These are phyloP conservation scores for Colletotrichum navitas DNA, from an alignment of 2,329 filamentous ascomycete genomes.

Conservation along the genomic window DNA sequence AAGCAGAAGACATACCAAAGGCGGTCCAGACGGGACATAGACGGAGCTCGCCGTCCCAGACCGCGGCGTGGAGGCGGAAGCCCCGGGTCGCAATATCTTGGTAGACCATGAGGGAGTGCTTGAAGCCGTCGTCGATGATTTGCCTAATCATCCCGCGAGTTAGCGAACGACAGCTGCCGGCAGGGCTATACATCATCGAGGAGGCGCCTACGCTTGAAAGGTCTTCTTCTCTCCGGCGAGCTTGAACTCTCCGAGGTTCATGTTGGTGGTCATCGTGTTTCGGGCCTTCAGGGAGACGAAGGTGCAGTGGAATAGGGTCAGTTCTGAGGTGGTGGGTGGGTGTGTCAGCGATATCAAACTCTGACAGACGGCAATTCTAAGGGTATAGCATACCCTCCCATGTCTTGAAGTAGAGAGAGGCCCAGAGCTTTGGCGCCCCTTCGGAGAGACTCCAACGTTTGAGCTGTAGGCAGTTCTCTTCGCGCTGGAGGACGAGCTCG, in stretches of 20 bases:
- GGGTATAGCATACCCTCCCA: constrained; percentile 67
- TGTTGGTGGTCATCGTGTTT: constrained; percentile 58
- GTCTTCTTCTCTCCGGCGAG: constrained; percentile 63
- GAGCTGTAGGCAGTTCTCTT: constrained; percentile 62
- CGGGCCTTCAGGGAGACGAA: constrained; percentile 69
- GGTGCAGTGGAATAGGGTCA: constrained; percentile 70
- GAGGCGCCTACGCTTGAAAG: constrained; percentile 67
- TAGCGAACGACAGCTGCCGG: neutral
- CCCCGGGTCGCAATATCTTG: constrained; percentile 62
- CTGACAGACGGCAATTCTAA: neutral
- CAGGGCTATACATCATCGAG: neutral
- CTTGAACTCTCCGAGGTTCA: constrained; percentile 61
- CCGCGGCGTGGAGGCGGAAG: constrained; percentile 67
- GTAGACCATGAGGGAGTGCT: constrained; percentile 67
- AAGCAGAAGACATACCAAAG: constrained; percentile 60
- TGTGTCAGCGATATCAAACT: constrained; percentile 41
- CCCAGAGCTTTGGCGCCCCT: constrained; percentile 64
- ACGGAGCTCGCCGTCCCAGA: constrained; percentile 66
- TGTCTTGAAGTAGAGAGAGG: constrained; percentile 66
- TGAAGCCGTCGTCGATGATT: constrained; percentile 67
- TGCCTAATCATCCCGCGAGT: constrained; percentile 53
- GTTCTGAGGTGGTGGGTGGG: constrained; percentile 55
- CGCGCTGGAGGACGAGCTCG: constrained; percentile 65
- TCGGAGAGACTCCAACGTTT: constrained; percentile 63
- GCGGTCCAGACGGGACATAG: constrained; percentile 74